These are phyloP conservation scores for Afroboletus lepidellus DNA, from an alignment of 1,284 basidiomycete genomes.

Conservation along the genomic window DNA sequence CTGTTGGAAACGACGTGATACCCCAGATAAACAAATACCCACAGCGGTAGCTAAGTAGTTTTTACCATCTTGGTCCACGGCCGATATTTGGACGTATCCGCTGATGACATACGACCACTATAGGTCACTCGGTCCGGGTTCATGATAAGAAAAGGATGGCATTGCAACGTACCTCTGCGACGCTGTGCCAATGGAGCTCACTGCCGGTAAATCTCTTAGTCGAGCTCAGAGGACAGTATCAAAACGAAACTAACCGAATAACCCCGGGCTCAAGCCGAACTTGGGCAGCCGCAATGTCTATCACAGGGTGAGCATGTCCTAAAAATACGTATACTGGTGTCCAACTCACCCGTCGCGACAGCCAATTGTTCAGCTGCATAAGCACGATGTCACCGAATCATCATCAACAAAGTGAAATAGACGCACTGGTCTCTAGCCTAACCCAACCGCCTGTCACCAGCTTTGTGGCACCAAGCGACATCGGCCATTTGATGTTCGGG, in stretches of 20 bases:
- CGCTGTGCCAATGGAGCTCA: slow-evolving; percentile 59
- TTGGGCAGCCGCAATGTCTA: not conserved
- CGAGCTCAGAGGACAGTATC: not conserved
- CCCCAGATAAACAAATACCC: slow-evolving; percentile 14
- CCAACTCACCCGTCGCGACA: slow-evolving; percentile 33
- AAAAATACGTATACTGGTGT: not conserved
- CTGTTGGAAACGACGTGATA: not conserved
- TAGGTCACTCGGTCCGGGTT: not conserved
- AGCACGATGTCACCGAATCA: not conserved
- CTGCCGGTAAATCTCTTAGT: slow-evolving; percentile 32
- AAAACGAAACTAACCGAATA: not conserved
- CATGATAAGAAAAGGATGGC: not conserved
- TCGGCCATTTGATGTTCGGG: slow-evolving; percentile 54
- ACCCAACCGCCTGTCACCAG: slow-evolving; percentile 52
- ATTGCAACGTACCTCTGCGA: slow-evolving; percentile 42
- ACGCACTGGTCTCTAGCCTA: slow-evolving; percentile 44
- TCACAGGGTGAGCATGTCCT: not conserved
- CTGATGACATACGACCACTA: slow-evolving; percentile 67
- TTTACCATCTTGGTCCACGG: slow-evolving; percentile 58
- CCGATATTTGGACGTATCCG: slow-evolving; percentile 60
- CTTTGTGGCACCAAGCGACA: slow-evolving; percentile 51
- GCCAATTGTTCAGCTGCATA: slow-evolving; percentile 41
- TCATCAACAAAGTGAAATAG: not conserved
- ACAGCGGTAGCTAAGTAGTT: slow-evolving; percentile 63
- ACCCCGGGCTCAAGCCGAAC: too few species aligned